Base-by-base conservation (phyloP, 257 asterid species). In the Penstemon eatonii region DNA sequence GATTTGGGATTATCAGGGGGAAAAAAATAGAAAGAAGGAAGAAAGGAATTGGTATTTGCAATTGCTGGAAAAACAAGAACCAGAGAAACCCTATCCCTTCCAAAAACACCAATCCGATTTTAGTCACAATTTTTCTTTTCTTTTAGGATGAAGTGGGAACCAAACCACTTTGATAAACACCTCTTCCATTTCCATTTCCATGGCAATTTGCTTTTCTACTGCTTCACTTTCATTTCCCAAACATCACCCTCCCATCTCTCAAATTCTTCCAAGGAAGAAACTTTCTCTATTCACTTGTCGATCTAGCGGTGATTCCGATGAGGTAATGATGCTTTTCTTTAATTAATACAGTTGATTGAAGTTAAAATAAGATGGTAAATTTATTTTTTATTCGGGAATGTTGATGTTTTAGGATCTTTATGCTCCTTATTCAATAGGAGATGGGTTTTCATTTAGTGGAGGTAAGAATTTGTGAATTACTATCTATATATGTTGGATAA, bases 371-470 rank as follows among this genome's bases (percentile, higher is more conserved):
- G 58, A 41, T 10, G 47, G 8, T 39, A 12, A 13, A 10, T 63
- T 25, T 25, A n/a, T 37, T 49, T 41, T 53, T 52, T 5, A 13
- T 42, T 46, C 6, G 61, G 38, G 45, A 4, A 44, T 63, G 13
- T 2, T 41, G 19, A 60, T 63, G 60, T 69, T 61, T 52, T 72
- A 92, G 97, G 97, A 88, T 37, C 86, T 88, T 78, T 85, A 80
- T 72, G 97, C 96, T 72, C 91, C 95, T 13, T 88, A 63, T 75
- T 85, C 93, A 15, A 60, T 74, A 40, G 95, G 98, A 61, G 98
- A 92, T 70, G 98, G 96, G 3, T 92, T 92, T 82, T 85, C 97
- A 59, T 92, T 92, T 67, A 90, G 96, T 63, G 98, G 98, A 80
- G 98, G 98, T 90, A 44, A 58, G 78, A 52, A 66, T 38, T 44